Evolutionary conservation across 805 yeast genomes (phyloP).

Genomic region (Saccharomycopsis malanga): DNA sequence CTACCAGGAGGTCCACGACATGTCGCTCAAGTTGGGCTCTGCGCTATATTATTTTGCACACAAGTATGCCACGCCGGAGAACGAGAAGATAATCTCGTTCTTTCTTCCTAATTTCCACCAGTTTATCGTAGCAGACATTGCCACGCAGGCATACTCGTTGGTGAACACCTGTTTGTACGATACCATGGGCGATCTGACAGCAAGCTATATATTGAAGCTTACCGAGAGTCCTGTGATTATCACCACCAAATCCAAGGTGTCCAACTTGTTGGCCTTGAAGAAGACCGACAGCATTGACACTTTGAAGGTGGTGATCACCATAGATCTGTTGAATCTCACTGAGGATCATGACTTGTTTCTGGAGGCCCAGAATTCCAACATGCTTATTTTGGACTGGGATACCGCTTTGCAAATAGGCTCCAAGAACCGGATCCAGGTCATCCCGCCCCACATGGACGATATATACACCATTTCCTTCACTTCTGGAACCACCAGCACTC

Average conservation of each 20-base stretch:
- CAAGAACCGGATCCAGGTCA: conserved; percentile 30
- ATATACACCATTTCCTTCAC: conserved; percentile 23
- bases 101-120: conserved; percentile 47
- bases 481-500: conserved; percentile 38
- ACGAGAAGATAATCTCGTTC: conserved; percentile 37
- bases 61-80: neutral
- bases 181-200: conserved; percentile 40
- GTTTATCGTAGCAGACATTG: conserved; percentile 53
- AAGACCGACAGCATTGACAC: conserved; percentile 18
- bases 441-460: conserved; percentile 38
- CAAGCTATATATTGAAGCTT: conserved; percentile 43
- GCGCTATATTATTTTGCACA: neutral
- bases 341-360: conserved; percentile 7
- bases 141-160: conserved; percentile 44
- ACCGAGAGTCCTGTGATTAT: conserved; percentile 48
- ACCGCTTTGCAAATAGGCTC: conserved; percentile 29
- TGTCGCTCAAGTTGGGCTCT: neutral
- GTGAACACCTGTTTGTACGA: conserved; percentile 38
- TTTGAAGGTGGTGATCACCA: conserved; percentile 20
- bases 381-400: conserved; percentile 31
- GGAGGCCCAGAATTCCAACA: conserved; percentile 17
- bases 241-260: conserved; percentile 38
- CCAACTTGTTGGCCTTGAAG: conserved; percentile 35
- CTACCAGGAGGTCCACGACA: neutral
- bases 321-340: conserved; percentile 17